These are phyloP conservation scores for Dendrocalamus sinicus DNA, from an alignment of 176 grass and related monocot species.

Conservation along the genomic window DNA sequence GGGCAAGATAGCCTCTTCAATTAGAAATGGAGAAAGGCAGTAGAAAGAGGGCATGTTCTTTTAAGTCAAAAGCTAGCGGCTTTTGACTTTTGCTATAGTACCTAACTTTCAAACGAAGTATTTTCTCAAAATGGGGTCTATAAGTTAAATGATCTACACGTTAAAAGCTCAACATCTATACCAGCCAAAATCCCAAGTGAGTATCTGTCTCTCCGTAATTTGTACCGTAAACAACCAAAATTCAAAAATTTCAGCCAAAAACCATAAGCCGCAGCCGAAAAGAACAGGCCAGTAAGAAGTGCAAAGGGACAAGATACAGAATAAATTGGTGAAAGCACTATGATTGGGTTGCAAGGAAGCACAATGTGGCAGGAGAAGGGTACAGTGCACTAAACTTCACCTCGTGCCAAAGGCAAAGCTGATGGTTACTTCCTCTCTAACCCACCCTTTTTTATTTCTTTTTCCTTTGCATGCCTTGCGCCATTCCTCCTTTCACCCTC, in stretches of 20 bases:
- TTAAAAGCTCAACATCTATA: too few relatives aligned
- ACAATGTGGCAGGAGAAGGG: constrained; percentile 46
- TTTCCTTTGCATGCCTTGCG: constrained; percentile 26
- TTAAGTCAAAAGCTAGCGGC: too few relatives aligned
- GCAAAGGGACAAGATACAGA: constrained; percentile 79
- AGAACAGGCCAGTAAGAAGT: not conserved
- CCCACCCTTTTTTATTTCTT: constrained; percentile 30
- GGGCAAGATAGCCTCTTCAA: constrained; percentile 31
- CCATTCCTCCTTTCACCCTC: constrained; percentile 23
- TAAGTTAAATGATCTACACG: too few relatives aligned
- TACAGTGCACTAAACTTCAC: constrained; percentile 68
- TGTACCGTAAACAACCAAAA: too few relatives aligned
- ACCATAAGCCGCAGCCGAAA: too few relatives aligned
- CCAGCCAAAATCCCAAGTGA: too few relatives aligned
- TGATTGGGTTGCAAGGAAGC: constrained; percentile 61
- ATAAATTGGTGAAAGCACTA: constrained; percentile 42
- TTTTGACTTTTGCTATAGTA: too few relatives aligned
- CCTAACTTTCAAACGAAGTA: too few relatives aligned
- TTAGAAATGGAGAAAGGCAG: constrained; percentile 4
- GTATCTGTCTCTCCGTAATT: too few relatives aligned
- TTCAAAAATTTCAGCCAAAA: too few relatives aligned
- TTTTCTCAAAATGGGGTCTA: too few relatives aligned
- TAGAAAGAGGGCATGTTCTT: too few relatives aligned
- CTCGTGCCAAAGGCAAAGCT: constrained; percentile 69
- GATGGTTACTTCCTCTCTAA: constrained; percentile 54